Evolutionary conservation across 2,329 filamentous ascomycete species (phyloP), one percentile per base, ranked within the genome.

Genomic region (Fusarium devonianum): DNA sequence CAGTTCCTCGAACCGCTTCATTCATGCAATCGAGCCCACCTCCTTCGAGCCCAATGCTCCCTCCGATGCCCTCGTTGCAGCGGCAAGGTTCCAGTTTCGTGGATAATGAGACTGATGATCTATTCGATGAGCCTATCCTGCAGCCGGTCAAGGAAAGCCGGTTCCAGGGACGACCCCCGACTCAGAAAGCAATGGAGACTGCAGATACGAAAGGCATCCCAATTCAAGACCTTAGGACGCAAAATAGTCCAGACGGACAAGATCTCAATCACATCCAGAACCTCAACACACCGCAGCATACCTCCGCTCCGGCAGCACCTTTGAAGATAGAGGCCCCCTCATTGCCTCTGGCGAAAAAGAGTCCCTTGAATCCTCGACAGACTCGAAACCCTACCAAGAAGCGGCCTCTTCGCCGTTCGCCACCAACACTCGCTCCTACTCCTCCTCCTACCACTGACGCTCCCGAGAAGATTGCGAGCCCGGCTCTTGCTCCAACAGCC

Each of bases 1-100:
- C 94, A 1, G 79, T 95, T 1, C 85, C 92, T 55, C 81, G 84
- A 57, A 81, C 81, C 26, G 76, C 78, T 21, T 72, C 78, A 32
- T 85, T 78, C 59, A 74, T 80, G 21, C 77, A 69, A 39, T 83
- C 81, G 2, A 85, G 83, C 49, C 86, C 88, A 4, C 83, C 84
- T 19, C 84, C 87, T 18, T 96, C 92, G 2, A 97, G 93, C 67
- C 94, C 93, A 2, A 80, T 85, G 32, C 78, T 92, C 38, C 84
- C 84, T 7, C 82, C 83, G 0, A 85, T 87, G 76, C 81, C 77
- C 0, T 74, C 79, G 16, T 69, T 86, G 18, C 84, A 86, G 41
- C 79, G 80, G 5, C 78, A 86, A 56, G 90, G 96, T 67, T 92
- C 90, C 11, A 90, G 89, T 2, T 95, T 95, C 65, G 89, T 92